Conservation (phyloP, 2,329 filamentous ascomycete species). For the Sclerotinia minor region DNA sequence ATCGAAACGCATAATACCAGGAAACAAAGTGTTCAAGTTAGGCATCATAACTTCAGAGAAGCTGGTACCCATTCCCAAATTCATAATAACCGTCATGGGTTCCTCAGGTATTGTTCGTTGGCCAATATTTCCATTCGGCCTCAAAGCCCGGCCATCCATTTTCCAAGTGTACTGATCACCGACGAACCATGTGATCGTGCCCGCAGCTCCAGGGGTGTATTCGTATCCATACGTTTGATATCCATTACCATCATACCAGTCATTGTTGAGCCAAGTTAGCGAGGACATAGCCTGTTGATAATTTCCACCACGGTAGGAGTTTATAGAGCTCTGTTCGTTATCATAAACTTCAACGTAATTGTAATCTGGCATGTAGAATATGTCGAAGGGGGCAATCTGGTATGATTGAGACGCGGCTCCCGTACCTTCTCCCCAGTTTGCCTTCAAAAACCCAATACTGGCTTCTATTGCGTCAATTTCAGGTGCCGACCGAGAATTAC, state of each 20-base stretch:
- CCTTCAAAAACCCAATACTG: slow-evolving; percentile 47
- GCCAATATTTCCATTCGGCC: slow-evolving; percentile 69
- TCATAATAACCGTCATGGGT: slow-evolving; percentile 66
- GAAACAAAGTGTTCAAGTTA: slow-evolving; percentile 55
- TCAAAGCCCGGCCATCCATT: slow-evolving; percentile 57
- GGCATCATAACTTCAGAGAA: slow-evolving; percentile 63
- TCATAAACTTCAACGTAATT: slow-evolving; percentile 68
- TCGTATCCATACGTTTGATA: slow-evolving; percentile 66
- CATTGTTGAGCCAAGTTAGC: slow-evolving; percentile 60
- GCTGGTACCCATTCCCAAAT: slow-evolving; percentile 68
- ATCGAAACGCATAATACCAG: slow-evolving; percentile 66
- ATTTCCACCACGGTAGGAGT: slow-evolving; percentile 59
- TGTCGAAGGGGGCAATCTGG: slow-evolving; percentile 69
- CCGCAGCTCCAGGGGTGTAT: slow-evolving; percentile 59
- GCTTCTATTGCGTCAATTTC: slow-evolving; percentile 74
- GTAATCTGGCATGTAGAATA: slow-evolving; percentile 66
- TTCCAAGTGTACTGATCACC: slow-evolving; percentile 66
- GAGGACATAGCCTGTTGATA: slow-evolving; percentile 65
- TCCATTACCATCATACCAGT: slow-evolving; percentile 64
- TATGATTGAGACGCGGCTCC: slow-evolving; percentile 66
- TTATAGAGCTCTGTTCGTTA: slow-evolving; percentile 55
- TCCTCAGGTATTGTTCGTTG: slow-evolving; percentile 65
- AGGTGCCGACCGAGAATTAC: slow-evolving; percentile 64
- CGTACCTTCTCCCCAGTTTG: slow-evolving; percentile 47
- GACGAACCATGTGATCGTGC: slow-evolving; percentile 68